Evolutionary conservation across 805 yeast genomes (phyloP).

Genomic region (Pichia insulana): DNA sequence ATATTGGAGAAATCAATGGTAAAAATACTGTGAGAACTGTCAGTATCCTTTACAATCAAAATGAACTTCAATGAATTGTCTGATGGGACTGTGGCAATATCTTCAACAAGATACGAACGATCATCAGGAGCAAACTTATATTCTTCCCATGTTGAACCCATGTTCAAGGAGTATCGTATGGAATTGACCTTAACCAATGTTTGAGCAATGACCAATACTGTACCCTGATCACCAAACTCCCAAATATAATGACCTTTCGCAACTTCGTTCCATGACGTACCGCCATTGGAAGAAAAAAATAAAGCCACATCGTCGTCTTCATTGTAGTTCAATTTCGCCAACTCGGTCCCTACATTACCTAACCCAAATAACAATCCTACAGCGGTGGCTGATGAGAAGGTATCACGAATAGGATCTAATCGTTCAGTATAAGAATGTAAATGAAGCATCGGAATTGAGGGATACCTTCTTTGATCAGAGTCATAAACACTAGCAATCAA

Average conservation of each 20-base stretch:
- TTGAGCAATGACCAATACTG: slow-evolving; percentile 66
- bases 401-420: slow-evolving; percentile 62
- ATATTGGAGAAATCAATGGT: slow-evolving; percentile 51
- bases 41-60: slow-evolving; percentile 45
- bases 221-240: slow-evolving; percentile 96
- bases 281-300: slow-evolving; percentile 83
- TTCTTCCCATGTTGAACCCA: slow-evolving; percentile 69
- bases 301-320: slow-evolving; percentile 45
- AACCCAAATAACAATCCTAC: slow-evolving; percentile 82
- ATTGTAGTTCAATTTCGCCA: slow-evolving; percentile 35
- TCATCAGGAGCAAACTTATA: slow-evolving; percentile 51
- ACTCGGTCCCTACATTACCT: slow-evolving; percentile 77
- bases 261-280: slow-evolving; percentile 78
- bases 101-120: slow-evolving; percentile 41
- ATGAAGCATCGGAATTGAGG: slow-evolving; percentile 64
- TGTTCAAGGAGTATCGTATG: slow-evolving; percentile 62
- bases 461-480: slow-evolving; percentile 47
- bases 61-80: slow-evolving; percentile 81
- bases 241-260: slow-evolving; percentile 71
- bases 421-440: slow-evolving; percentile 89
- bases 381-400: slow-evolving; percentile 83
- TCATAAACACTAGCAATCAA: slow-evolving; percentile 63
- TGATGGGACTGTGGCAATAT: slow-evolving; percentile 82
- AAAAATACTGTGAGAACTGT: slow-evolving; percentile 25
- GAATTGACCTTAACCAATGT: slow-evolving; percentile 48